These are phyloP conservation scores for Fusarium sulawesiense DNA, from an alignment of 2,329 filamentous ascomycete genomes.

Conservation along the genomic window DNA sequence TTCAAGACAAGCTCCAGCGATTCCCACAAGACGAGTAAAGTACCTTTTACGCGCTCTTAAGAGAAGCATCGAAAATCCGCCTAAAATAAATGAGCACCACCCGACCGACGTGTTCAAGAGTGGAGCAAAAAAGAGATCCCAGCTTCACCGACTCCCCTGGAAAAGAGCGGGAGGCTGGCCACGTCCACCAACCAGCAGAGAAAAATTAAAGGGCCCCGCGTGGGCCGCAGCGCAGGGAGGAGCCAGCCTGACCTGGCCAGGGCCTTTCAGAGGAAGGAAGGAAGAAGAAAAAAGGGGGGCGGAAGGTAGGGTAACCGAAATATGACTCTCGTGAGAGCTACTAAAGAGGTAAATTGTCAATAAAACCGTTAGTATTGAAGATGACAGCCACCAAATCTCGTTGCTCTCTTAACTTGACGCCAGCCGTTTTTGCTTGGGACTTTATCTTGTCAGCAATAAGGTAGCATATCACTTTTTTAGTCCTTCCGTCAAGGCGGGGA, in stretches of 20 bases:
- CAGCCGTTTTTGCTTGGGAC: constrained; percentile 7
- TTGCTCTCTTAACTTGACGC: constrained; percentile 3
- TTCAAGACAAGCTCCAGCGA: constrained; percentile 28
- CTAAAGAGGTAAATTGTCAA: constrained; percentile 3
- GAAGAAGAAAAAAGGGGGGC: constrained; percentile 4
- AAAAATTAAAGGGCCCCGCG: constrained; percentile 39
- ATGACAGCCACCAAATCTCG: constrained; percentile 9
- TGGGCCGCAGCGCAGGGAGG: constrained; percentile 32
- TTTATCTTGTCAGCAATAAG: constrained; percentile 10
- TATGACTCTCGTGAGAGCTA: neutral
- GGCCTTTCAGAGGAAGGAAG: neutral
- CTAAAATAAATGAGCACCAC: constrained; percentile 34
- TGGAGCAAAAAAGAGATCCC: constrained; percentile 38
- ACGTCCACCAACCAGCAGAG: constrained; percentile 33
- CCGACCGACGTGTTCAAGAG: constrained; percentile 33
- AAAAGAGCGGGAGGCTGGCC: constrained; percentile 27
- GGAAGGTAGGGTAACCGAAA: neutral
- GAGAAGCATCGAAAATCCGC: constrained; percentile 25
- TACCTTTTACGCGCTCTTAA: constrained; percentile 30
- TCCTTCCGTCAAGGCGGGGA: constrained; percentile 32
- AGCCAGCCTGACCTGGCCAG: constrained; percentile 16
- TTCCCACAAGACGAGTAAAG: constrained; percentile 30
- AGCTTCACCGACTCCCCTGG: constrained; percentile 40
- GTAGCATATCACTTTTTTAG: constrained; percentile 16
- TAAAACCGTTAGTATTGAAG: neutral